Evolutionary conservation across 345 rosid species (phyloP).

Genomic region (Salix suchowensis): DNA sequence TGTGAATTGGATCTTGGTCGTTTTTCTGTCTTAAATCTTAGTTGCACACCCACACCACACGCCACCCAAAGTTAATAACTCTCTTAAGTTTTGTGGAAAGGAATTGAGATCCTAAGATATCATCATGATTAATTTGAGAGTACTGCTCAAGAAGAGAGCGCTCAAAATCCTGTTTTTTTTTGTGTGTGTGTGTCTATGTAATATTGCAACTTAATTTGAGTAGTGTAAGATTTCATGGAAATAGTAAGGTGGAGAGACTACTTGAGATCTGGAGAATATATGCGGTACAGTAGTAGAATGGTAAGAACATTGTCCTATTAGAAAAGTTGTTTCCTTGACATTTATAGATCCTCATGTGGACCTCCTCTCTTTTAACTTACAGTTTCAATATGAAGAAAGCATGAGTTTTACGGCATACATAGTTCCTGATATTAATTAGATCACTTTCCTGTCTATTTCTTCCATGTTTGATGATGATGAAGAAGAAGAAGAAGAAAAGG

Average conservation of each 20-base stretch:
- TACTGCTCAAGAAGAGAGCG: not conserved
- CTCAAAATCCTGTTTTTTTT: not conserved
- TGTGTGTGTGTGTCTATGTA: not conserved
- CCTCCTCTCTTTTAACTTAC: not conserved
- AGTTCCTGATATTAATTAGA: not conserved
- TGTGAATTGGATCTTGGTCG: not conserved
- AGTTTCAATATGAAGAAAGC: not conserved
- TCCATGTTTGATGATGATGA: not conserved
- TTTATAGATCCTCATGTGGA: not conserved
- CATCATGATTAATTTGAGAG: not conserved
- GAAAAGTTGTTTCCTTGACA: not conserved
- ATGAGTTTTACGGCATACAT: not conserved
- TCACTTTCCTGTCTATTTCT: not conserved
- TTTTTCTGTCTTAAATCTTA: not conserved
- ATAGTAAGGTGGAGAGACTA: conserved; percentile 1
- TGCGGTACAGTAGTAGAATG: conserved; percentile 5
- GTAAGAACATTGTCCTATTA: conserved; percentile 10
- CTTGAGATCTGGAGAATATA: conserved; percentile 3
- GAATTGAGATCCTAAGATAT: not conserved
- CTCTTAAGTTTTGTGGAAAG: not conserved
- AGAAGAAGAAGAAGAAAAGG: not conserved
- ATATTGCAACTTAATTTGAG: not conserved
- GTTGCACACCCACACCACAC: not conserved
- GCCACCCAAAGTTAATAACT: not conserved
- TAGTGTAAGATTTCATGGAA: not conserved